Base-by-base conservation (phyloP, 495 filamentous ascomycete species). In the Articulospora tetracladia region DNA sequence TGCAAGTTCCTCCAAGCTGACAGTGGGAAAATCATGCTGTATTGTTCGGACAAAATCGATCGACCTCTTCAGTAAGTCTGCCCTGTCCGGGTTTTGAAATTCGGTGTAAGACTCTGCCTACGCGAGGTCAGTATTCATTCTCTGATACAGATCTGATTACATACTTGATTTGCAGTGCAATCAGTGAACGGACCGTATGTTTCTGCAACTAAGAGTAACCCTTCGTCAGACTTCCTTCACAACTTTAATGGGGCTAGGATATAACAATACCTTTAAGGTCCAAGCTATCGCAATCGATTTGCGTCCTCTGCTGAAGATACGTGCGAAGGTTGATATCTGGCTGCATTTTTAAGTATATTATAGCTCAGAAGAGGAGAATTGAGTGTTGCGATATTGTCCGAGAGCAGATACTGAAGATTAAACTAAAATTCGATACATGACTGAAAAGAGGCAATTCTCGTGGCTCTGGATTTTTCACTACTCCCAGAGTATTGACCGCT, bases 121-220 rank as follows among this genome's bases (percentile, higher is more conserved):
- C 34, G 13, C 8, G 20, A 17, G n/a, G n/a, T 22, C 22, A 32
- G 30, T 13, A 6, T 32, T 32, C 13, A 32, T 6, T 6, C 4
- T 32, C 6, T 32, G 13, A 32, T 13, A 6, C 6, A 32, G 30
- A 32, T 32, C 30, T 13, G 30, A 6, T 4, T 32, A 13, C 66
- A 52, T 69, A 84, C 83, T 70, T 86, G 84, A 57, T 87, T 87
- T 3, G 84, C 86, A 19, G 85, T 88, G 64, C 81, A 86, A 61
- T 88, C 83, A 19, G 76, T 73, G 61, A 87, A 88, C 0, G 82
- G 83, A 10, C 83, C 85, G 0, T 84, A 66, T 12, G 75, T 67
- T 62, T 72, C 75, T n/a, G 81, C 77, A 10, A 85, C 83, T 83
- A 54, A 36, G 12, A 32, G 30, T 6, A 32, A 13, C 6, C 13